A percentile compares a stretch with the other conserved stretches of the same genome.
phyloP scores from a whole-genome alignment of 306 rosid genomes.

The Purshia tridentata region DNA sequence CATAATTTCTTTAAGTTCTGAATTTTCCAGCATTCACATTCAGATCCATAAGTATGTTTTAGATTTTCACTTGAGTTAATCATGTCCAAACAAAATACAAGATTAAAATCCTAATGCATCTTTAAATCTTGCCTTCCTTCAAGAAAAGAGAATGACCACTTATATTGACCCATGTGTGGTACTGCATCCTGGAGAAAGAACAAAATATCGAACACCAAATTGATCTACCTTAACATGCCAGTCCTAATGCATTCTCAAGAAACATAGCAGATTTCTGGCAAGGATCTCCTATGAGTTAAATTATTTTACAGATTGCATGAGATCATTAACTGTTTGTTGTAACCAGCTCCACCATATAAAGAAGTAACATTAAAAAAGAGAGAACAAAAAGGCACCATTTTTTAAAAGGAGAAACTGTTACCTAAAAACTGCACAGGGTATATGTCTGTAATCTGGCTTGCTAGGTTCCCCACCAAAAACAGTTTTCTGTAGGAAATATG shows the following conservation, averaged over 20 bases:
- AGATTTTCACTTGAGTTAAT: background rate
- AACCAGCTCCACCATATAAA: background rate
- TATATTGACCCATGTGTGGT: background rate
- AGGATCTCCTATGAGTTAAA: background rate
- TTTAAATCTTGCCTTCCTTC: background rate
- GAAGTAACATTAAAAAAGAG: background rate
- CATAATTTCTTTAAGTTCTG: background rate
- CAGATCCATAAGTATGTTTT: background rate
- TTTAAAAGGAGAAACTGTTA: constrained; percentile 18
- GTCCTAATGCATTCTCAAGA: background rate
- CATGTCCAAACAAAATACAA: background rate
- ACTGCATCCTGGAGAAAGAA: background rate
- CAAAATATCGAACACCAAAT: background rate
- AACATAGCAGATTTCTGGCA: background rate
- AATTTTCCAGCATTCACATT: background rate
- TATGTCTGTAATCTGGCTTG: constrained; percentile 64
- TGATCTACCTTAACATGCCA: background rate
- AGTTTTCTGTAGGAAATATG: constrained; percentile 60
- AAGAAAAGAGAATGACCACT: background rate
- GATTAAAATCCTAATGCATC: background rate
- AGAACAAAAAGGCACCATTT: background rate
- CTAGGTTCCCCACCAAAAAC: constrained; percentile 69
- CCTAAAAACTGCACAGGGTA: constrained; percentile 60
- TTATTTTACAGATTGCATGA: background rate
- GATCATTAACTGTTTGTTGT: background rate